A percentile compares a stretch with the other conserved stretches of the same genome.
Evolutionary conservation across 495 filamentous ascomycete genomes (phyloP).

Genomic region (Podospora appendiculata): DNA sequence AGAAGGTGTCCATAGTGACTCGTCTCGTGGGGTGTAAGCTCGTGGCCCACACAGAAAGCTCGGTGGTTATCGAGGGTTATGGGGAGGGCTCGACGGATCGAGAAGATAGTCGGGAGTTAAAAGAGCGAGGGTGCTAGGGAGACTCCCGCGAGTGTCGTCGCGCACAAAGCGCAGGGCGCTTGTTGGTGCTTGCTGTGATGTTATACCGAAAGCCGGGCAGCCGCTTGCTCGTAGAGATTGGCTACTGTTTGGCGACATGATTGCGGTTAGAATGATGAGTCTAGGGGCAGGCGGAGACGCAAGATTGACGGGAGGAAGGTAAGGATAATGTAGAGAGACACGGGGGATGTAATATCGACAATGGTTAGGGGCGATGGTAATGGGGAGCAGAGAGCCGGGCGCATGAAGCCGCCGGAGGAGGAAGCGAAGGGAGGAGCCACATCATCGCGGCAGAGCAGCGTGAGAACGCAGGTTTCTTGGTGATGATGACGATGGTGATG

Average conservation of each 20-base stretch:
- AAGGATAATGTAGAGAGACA: conserved; percentile 22
- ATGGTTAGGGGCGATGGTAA: conserved; percentile 11
- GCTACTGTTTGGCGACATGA: conserved; percentile 42
- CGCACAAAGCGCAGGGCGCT: conserved; percentile 6
- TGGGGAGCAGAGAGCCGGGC: conserved; percentile 13
- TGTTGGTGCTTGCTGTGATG: conserved; percentile 20
- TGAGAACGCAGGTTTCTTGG: conserved; percentile 2
- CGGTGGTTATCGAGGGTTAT: too few relatives aligned
- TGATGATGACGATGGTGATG: conserved; percentile 14
- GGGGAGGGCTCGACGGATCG: neutral
- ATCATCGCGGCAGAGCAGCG: conserved; percentile 7
- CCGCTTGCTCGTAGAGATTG: conserved; percentile 16
- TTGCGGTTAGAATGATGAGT: conserved; percentile 44
- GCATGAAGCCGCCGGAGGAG: conserved; percentile 20
- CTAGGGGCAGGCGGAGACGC: conserved; percentile 18
- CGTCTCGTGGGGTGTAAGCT: neutral
- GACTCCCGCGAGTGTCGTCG: neutral
- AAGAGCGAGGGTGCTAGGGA: neutral
- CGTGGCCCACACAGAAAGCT: neutral
- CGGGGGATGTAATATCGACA: conserved; percentile 19
- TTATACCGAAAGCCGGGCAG: conserved; percentile 15
- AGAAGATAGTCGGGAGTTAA: neutral
- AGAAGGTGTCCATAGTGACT: conserved; percentile 37
- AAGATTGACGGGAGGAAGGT: neutral
- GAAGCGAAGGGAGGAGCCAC: conserved; percentile 10